phyloP scores from a whole-genome alignment of 2,329 filamentous ascomycete species.

The Colletotrichum coccodes region DNA sequence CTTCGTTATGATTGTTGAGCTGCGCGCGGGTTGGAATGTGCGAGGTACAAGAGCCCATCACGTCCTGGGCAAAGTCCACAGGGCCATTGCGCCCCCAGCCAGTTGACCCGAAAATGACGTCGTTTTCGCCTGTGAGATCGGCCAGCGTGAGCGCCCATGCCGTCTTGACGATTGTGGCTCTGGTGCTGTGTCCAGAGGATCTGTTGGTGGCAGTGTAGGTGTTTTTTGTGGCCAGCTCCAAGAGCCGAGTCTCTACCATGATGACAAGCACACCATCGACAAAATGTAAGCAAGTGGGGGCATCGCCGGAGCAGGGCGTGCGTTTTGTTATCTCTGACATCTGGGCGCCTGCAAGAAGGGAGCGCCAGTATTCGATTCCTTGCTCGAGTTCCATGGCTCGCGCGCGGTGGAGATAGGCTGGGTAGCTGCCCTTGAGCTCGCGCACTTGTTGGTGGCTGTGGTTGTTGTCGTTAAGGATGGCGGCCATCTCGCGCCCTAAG shows the following conservation, averaged over 20 bases:
- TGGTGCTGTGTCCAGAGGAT: background rate
- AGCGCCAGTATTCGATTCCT: slow-evolving; percentile 54
- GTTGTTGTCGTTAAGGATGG: slow-evolving; percentile 50
- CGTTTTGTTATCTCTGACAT: slow-evolving; percentile 49
- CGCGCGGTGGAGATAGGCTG: slow-evolving; percentile 57
- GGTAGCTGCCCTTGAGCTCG: slow-evolving; percentile 41
- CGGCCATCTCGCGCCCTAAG: slow-evolving; percentile 58
- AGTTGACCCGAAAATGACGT: slow-evolving; percentile 12
- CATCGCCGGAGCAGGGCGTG: background rate
- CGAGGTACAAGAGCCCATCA: slow-evolving; percentile 21
- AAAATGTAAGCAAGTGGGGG: background rate
- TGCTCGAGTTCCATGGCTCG: slow-evolving; percentile 49
- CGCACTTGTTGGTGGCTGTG: slow-evolving; percentile 39
- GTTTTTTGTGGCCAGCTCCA: background rate
- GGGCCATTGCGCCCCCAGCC: slow-evolving; percentile 19
- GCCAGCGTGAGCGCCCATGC: slow-evolving; percentile 13
- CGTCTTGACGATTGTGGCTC: slow-evolving; percentile 5
- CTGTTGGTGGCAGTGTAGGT: background rate
- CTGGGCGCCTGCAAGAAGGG: slow-evolving; percentile 52
- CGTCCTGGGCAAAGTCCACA: slow-evolving; percentile 11
- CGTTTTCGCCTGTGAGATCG: background rate
- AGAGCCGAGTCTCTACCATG: background rate
- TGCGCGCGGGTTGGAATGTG: slow-evolving; percentile 10
- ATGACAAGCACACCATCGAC: slow-evolving; percentile 9
- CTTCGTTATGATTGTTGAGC: background rate